phyloP scores from a whole-genome alignment of 164 flowering plant genomes.

The Sedum album region DNA sequence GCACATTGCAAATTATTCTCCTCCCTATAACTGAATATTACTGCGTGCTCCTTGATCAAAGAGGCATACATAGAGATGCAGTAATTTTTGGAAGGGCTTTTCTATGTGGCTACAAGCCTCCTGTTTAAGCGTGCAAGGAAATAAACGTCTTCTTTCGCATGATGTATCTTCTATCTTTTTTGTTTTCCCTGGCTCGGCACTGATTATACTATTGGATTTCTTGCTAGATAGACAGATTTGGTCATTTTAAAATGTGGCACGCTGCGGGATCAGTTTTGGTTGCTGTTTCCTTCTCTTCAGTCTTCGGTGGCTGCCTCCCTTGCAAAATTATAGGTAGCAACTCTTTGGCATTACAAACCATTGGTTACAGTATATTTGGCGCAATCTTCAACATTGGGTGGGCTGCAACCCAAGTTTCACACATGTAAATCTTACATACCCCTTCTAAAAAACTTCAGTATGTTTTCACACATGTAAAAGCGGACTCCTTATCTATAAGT shows the following conservation, averaged over 20 bases:
- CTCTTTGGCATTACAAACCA: constrained; percentile 50
- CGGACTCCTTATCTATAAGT: background rate
- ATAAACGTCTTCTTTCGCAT: background rate
- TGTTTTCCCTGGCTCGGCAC: background rate
- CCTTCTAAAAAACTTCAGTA: no score
- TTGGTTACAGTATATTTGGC: constrained; percentile 74
- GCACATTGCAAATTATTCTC: no score
- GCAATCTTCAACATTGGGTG: constrained; percentile 92
- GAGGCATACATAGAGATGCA: no score
- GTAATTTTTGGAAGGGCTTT: no score
- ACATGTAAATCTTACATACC: constrained; percentile 50
- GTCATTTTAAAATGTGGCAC: constrained; percentile 92
- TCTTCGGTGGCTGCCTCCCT: constrained; percentile 84
- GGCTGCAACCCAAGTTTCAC: constrained; percentile 97
- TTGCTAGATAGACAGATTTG: constrained; percentile 89
- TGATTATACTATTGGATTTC: constrained; percentile 24
- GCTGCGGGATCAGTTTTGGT: constrained; percentile 81
- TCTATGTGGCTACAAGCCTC: no score
- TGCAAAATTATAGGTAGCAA: constrained; percentile 51
- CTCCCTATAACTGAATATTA: no score
- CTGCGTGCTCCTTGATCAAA: no score
- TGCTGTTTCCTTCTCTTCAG: constrained; percentile 91
- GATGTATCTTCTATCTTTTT: background rate
- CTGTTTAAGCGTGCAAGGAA: no score
- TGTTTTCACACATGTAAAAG: no score